Base-by-base conservation (phyloP, 1,139 yeast genomes). In the Lodderomyces metapsilosis region DNA sequence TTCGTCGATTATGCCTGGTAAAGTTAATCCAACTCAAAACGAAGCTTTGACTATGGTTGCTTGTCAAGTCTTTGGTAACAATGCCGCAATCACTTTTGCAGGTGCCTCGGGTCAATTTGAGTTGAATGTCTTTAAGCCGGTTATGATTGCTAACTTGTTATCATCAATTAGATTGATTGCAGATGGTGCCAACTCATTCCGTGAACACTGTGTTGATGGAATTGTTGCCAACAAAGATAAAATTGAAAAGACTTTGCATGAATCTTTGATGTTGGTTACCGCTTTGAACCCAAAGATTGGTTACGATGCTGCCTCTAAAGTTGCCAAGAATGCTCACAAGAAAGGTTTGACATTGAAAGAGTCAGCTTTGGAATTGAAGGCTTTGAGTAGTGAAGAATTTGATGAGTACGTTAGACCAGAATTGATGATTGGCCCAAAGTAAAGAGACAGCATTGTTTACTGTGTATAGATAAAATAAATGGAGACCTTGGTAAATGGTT, bases 71-170 rank as follows among this genome's bases (percentile, higher is more conserved):
- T 87, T 92, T 65, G 98, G 98, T 65, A 92, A 94, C 81, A 85
- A 94, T 68, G 71, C 96, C 43, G 80, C 96, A 51, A 88, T 92
- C 69, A 91, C 98, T 30, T 89, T 88, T 63, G 94, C 96, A 31
- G 98, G 98, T 58, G 97, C 98, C 32, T 87, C 95, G 36, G 98
- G 98, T 57, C 98, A 94, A 74, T 92, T 94, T 56, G 98, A 92
- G 74, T 81, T 92, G 66, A 92, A 92, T 67, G 98, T 94, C 36
- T 92, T 89, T 83, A 92, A 92, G 77, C 98, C 98, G 39, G 91
- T 92, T 40, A 74, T 92, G 88, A 88, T 88, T 60, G 76, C 91
- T 52, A 92, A 92, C 80, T 77, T 92, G 66, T 78, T 92, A 58
- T 79, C 87, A 47, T 88, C 97, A 9, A 74, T 91, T 54, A 82